phyloP scores from a whole-genome alignment of 805 yeast species.

The Wickerhamomyces bisporus region DNA sequence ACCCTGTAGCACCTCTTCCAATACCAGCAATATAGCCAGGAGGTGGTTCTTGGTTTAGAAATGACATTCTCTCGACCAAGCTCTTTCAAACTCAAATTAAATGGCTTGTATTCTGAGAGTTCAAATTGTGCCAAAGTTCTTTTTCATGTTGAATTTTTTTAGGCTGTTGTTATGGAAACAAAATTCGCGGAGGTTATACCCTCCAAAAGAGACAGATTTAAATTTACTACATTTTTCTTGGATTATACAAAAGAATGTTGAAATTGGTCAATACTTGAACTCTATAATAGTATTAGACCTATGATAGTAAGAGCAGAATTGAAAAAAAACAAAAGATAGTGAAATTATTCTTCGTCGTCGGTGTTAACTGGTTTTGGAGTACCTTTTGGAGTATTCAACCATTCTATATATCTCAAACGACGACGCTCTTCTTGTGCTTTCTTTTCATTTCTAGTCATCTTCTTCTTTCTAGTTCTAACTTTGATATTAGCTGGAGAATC shows the following conservation, averaged over 20 bases:
- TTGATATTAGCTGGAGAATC: constrained; percentile 96
- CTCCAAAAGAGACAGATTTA: too few species aligned
- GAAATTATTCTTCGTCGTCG: constrained; percentile 73
- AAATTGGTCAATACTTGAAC: too few species aligned
- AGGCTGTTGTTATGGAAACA: too few species aligned
- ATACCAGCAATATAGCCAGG: constrained; percentile 87
- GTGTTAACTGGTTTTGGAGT: constrained; percentile 93
- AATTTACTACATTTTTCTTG: too few species aligned
- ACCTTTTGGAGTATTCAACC: constrained; percentile 96
- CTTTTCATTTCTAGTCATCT: constrained; percentile 95
- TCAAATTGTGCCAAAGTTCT: too few species aligned
- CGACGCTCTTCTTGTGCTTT: constrained; percentile 89
- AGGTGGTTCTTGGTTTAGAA: constrained; percentile 83
- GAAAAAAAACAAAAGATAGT: neutral
- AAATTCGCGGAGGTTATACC: too few species aligned
- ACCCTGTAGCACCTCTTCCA: constrained; percentile 94
- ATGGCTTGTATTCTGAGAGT: too few species aligned
- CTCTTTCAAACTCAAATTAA: too few species aligned
- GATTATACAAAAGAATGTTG: too few species aligned
- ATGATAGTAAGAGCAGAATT: too few species aligned
- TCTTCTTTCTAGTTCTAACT: constrained; percentile 90
- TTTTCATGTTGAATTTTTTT: too few species aligned
- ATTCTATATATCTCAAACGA: constrained; percentile 86
- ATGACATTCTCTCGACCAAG: constrained; percentile 49
- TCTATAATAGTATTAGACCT: too few species aligned